phyloP scores from a whole-genome alignment of 192 early-diverging fungal genomes.

The Backusella liffmaniae region DNA sequence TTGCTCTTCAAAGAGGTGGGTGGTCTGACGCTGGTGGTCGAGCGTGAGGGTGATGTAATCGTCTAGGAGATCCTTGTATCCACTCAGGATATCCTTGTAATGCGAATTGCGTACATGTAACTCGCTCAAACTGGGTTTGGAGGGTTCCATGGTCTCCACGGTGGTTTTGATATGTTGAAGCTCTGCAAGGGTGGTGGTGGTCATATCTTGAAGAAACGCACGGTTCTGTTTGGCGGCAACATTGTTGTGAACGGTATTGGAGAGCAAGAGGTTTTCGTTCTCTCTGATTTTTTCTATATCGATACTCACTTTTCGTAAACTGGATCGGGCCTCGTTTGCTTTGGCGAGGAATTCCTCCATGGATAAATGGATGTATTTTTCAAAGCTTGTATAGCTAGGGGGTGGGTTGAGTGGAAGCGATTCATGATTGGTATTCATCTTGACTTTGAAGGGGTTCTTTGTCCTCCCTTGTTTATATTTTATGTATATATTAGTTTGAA shows the following conservation, averaged over 20 bases:
- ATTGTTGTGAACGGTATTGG: neutral
- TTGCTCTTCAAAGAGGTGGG: neutral
- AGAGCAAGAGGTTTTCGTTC: neutral
- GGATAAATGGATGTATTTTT: neutral
- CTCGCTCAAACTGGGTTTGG: neutral
- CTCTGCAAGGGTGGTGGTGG: neutral
- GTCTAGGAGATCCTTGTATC: constrained; percentile 2
- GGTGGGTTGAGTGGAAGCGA: neutral
- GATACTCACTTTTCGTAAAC: neutral
- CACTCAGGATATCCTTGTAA: neutral
- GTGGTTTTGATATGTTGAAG: neutral
- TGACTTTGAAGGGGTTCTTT: neutral
- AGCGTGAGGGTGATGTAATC: neutral
- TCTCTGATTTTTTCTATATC: neutral
- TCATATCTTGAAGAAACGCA: neutral
- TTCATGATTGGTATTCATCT: neutral
- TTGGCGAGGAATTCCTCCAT: neutral
- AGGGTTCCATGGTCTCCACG: neutral
- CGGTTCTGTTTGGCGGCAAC: neutral
- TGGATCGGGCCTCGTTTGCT: neutral
- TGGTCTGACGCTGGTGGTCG: neutral
- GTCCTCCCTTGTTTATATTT: neutral
- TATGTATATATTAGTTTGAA: neutral
- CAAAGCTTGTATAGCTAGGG: neutral
- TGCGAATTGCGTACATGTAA: neutral